Evolutionary conservation across 1,139 yeast genomes (phyloP).

Genomic region (Yamadazyma buinensis): DNA sequence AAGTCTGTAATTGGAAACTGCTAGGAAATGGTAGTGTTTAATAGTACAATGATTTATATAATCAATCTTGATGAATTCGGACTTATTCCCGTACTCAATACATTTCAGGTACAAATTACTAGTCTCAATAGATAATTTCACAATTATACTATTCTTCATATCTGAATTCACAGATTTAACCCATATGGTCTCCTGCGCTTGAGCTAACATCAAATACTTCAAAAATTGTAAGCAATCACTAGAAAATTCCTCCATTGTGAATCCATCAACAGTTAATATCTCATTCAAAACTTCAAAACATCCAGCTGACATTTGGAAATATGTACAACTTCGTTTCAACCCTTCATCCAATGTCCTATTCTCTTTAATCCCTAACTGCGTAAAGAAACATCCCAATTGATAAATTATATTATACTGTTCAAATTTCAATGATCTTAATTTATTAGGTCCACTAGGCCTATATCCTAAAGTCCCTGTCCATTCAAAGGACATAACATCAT

Average conservation of each 20-base stretch:
- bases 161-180: constrained; percentile 58
- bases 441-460: constrained; percentile 39
- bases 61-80: constrained; percentile 53
- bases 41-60: constrained; percentile 62
- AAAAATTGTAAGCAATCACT: constrained; percentile 26
- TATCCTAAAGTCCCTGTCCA: constrained; percentile 73
- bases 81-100: constrained; percentile 37
- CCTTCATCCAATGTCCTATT: constrained; percentile 49
- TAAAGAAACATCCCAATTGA: constrained; percentile 65
- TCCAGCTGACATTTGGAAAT: constrained; percentile 72
- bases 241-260: constrained; percentile 22
- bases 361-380: constrained; percentile 49
- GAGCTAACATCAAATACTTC: constrained; percentile 60
- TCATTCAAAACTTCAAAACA: constrained; percentile 43
- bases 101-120: constrained; percentile 55
- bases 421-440: constrained; percentile 42
- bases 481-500: constrained; percentile 47
- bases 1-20: constrained; percentile 65
- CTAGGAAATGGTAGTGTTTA: constrained; percentile 60
- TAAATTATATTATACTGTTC: constrained; percentile 64
- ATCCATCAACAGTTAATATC: constrained; percentile 12
- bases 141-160: constrained; percentile 57
- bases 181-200: constrained; percentile 89
- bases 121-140: constrained; percentile 63
- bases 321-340: constrained; percentile 57